Evolutionary conservation across 148 eudicot genomes (phyloP).

Genomic region (Silene latifolia): DNA sequence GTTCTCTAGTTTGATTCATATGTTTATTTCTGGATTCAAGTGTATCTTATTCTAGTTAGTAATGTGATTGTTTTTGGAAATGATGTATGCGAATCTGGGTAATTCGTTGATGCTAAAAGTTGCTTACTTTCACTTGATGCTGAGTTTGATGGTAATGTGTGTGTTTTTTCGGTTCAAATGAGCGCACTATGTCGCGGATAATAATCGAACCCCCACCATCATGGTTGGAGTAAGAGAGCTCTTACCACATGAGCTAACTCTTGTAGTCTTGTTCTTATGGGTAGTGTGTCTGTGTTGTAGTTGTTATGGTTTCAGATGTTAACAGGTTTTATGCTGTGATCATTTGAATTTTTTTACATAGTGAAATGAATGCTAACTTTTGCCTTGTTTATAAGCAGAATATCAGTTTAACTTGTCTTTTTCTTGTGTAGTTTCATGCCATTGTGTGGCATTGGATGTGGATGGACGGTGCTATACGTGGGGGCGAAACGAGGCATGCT

Average conservation of each 20-base stretch:
- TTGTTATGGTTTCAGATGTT: neutral
- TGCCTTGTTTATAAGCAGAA: neutral
- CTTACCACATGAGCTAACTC: too few relatives aligned
- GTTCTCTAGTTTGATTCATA: neutral
- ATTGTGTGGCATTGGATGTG: conserved; percentile 94
- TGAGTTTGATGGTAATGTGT: neutral
- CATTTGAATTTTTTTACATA: neutral
- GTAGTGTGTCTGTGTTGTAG: neutral
- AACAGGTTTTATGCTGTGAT: neutral
- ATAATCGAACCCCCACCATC: too few relatives aligned
- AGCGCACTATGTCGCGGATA: too few relatives aligned
- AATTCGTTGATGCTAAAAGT: neutral
- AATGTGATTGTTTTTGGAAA: neutral
- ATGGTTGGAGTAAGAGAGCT: too few relatives aligned
- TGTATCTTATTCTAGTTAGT: neutral
- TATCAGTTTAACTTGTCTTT: conserved; percentile 1
- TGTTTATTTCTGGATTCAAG: neutral
- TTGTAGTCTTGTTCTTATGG: too few relatives aligned
- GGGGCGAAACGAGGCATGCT: conserved; percentile 91
- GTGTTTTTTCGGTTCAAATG: too few relatives aligned
- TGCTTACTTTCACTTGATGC: neutral
- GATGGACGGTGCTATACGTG: conserved; percentile 96
- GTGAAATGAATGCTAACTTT: neutral
- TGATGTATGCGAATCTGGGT: neutral
- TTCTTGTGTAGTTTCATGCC: conserved; percentile 77